Evolutionary conservation across 108 stramenopile species (phyloP), one percentile per base, ranked within the genome.

Genomic region (Cyclotella cryptica): DNA sequence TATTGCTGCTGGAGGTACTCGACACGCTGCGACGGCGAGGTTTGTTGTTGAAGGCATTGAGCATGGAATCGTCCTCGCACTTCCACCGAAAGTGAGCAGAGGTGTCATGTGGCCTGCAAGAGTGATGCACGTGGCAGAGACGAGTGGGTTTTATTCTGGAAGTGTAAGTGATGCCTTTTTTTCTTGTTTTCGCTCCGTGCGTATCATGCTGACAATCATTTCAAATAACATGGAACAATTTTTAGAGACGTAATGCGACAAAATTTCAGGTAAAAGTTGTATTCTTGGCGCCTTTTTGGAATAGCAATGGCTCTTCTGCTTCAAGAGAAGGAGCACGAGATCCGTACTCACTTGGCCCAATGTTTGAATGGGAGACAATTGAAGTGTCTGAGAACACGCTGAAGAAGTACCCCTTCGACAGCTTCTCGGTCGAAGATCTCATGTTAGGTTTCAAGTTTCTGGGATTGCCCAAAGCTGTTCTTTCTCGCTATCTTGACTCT

Each of bases 31-130:
- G 22, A 81, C 81, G 54, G 73, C 72, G 10, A 84, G 90, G 45
- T 92, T 89, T 71, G 46, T 65, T 22, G 92, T 96, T 18, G 73
- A 84, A 7, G 95, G 93, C 44, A 89, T 93, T 26, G 93, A 92
- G 66, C 69, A 91, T 69, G 95, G 95, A 12, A 96, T 96, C 22
- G 79, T 96, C 57, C 80, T 96, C 7, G 95, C 93, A 14, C 67
- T 78, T 4, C 82, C 91, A 17, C 85, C 80, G 42, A 74, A 67
- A 62, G 83, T 85, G 26, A 85, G 88, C 18, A 78, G 88, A 73
- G 93, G 93, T 27, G 87, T 91, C 0, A 79, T 87, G 27, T 96
- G 95, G 95, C 95, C 95, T 28, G 95, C 95, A 18, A 70, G 95
- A 75, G 86, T 96, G 13, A 74, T 90, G 86, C 93, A 96, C 74